Base-by-base conservation (phyloP, 2,329 filamentous ascomycete species). In the Ascochyta fabae region DNA sequence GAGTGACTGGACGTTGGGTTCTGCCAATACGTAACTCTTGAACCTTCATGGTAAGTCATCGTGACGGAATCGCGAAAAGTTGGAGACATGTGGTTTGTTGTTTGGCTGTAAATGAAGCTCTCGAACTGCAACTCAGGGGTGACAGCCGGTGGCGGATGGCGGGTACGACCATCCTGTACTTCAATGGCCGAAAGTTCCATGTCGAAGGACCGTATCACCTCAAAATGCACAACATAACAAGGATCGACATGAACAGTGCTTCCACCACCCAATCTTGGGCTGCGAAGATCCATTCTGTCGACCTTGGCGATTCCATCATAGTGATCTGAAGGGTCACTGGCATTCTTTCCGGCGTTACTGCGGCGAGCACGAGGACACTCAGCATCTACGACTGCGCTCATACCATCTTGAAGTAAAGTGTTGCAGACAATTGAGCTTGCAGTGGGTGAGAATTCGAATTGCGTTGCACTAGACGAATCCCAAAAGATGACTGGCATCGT, bases 301-400 rank as follows among this genome's bases (percentile, higher is more conserved):
- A 27, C 39, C 45, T 49, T 39, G 40, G 34, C 15, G 22, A 24
- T 40, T 29, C 35, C 24, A 34, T 36, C 19, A 50, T 27, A 24
- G 19, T 26, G 27, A 26, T 38, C 38, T 15, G 6, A 13, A 26
- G 29, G 35, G 41, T 3, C 15, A 12, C 33, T 35, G 29, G 38
- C 46, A 55, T 50, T 55, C 53, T 35, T 50, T 9, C 4, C 46
- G 53, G 53, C 41, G 13, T 13, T 47, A 50, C 31, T 50, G 31
- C 53, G 53, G 46, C 29, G 13, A 47, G 24, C 46, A 55, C 42
- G 19, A 47, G 35, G 41, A 15, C n/a, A 16, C 19, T 23, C 42
- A 7, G 35, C 33, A 36, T 50, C 36, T 10, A 13, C 29, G 13
- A 12, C 10, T 31, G 29, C 12, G 4, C 12, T 12, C 13, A 15